A percentile compares a stretch with the other conserved stretches of the same genome.
Evolutionary conservation across 371 early-diverging fungal species (phyloP).

Genomic region (Gilbertella persicaria): DNA sequence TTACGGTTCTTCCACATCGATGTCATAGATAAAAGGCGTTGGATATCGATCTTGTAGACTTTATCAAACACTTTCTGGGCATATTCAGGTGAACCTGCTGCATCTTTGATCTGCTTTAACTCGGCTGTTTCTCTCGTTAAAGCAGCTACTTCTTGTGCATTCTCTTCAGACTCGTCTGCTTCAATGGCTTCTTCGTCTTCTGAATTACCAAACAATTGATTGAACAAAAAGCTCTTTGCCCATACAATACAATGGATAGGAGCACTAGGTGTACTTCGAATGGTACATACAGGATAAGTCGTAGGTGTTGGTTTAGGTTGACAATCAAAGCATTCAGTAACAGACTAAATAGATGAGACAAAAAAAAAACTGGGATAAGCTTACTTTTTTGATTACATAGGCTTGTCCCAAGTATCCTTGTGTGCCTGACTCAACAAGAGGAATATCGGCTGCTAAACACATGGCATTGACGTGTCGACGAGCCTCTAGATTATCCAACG

Average conservation of each 20-base stretch:
- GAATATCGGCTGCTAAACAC: slow-evolving; percentile 90
- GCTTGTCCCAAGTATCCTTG: slow-evolving; percentile 98
- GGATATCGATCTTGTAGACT: slow-evolving; percentile 82
- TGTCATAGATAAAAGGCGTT: slow-evolving; percentile 74
- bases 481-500: slow-evolving; percentile 98
- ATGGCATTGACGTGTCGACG: slow-evolving; percentile 95
- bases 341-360: too few species aligned
- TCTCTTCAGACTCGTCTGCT: slow-evolving; percentile 54
- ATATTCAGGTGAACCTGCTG: slow-evolving; percentile 65
- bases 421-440: slow-evolving; percentile 97
- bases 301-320: slow-evolving; percentile 88
- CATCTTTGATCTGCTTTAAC: slow-evolving; percentile 62
- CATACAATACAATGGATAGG: slow-evolving; percentile 99
- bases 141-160: slow-evolving; percentile 75
- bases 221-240: slow-evolving; percentile 95
- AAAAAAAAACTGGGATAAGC: too few species aligned
- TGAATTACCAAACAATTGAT: slow-evolving; percentile 82
- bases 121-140: slow-evolving; percentile 73
- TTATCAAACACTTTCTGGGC: slow-evolving; percentile 81
- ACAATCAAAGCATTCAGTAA: slow-evolving; percentile 99
- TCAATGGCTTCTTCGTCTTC: slow-evolving; percentile 66
- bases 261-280: slow-evolving; percentile 93
- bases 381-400: slow-evolving; percentile 77
- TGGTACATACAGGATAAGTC: slow-evolving; percentile 97
- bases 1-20: slow-evolving; percentile 89